These are phyloP conservation scores for Wilcoxina mikolae DNA, from an alignment of 495 filamentous ascomycete genomes.

Conservation along the genomic window DNA sequence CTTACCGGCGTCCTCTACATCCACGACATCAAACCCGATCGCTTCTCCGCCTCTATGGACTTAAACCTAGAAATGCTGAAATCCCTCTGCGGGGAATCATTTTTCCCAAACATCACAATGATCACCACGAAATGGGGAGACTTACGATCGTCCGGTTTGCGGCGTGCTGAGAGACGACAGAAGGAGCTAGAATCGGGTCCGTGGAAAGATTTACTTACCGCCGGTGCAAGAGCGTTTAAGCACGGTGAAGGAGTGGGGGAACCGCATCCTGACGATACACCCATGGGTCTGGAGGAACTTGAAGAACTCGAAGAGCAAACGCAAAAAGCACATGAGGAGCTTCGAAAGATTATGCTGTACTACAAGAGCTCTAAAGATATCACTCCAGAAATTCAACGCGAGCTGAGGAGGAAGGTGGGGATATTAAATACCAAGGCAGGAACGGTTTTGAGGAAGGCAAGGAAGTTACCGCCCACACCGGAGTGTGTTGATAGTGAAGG, in stretches of 20 bases:
- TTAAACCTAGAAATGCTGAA: conserved; percentile 25
- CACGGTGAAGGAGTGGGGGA: neutral
- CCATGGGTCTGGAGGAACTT: neutral
- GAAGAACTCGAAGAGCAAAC: neutral
- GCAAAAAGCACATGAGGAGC: neutral
- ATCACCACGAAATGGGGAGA: conserved; percentile 19
- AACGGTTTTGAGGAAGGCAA: neutral
- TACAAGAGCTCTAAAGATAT: neutral
- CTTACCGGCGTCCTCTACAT: conserved; percentile 28
- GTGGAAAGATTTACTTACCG: neutral
- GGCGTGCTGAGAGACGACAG: neutral
- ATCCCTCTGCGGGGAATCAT: conserved; percentile 11
- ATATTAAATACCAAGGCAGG: neutral
- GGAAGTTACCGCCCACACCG: neutral
- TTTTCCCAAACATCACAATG: conserved; percentile 15
- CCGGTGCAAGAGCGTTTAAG: neutral
- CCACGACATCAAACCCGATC: conserved; percentile 20
- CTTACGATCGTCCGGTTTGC: neutral
- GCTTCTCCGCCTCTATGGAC: conserved; percentile 20
- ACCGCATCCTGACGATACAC: neutral
- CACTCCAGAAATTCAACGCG: neutral
- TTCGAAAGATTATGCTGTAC: neutral
- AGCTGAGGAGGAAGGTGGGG: neutral
- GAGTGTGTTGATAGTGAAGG: neutral
- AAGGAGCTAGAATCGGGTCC: neutral